phyloP scores from a whole-genome alignment of 805 yeast genomes.

The Saccharomyces kudriavzevii region DNA sequence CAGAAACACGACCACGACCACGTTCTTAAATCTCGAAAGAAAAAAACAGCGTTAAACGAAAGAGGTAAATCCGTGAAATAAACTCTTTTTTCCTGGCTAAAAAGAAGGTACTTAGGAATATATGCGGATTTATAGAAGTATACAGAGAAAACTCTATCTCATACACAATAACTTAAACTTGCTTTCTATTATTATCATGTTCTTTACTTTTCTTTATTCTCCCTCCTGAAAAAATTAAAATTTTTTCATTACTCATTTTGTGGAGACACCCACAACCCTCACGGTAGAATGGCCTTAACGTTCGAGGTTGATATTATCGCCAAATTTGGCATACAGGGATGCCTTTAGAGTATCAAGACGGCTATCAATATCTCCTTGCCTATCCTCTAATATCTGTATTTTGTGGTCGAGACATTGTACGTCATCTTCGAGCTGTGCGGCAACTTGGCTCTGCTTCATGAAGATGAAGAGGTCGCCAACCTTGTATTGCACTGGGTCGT shows the following conservation, averaged over 20 bases:
- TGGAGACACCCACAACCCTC: slow-evolving; percentile 1
- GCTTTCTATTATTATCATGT: neutral
- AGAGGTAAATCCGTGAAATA: neutral
- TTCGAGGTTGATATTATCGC: slow-evolving; percentile 80
- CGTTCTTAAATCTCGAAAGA: neutral
- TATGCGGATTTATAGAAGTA: neutral
- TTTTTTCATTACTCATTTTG: neutral
- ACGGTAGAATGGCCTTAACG: slow-evolving; percentile 29
- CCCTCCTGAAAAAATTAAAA: neutral
- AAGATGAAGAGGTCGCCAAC: slow-evolving; percentile 74
- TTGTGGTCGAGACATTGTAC: slow-evolving; percentile 43
- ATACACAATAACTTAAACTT: neutral
- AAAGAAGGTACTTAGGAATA: neutral
- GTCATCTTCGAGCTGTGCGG: slow-evolving; percentile 59
- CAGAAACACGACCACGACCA: neutral
- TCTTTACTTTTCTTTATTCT: neutral
- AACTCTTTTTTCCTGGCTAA: neutral
- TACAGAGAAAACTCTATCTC: neutral
- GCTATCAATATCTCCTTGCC: slow-evolving; percentile 45
- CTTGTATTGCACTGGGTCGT: slow-evolving; percentile 63
- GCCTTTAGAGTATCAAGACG: slow-evolving; percentile 56
- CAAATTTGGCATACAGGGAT: slow-evolving; percentile 80
- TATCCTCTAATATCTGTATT: slow-evolving; percentile 39
- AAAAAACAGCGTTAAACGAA: neutral
- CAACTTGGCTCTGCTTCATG: slow-evolving; percentile 56